Conservation (phyloP, 2,329 filamentous ascomycete genomes). For the Teratosphaeria zuluensis region DNA sequence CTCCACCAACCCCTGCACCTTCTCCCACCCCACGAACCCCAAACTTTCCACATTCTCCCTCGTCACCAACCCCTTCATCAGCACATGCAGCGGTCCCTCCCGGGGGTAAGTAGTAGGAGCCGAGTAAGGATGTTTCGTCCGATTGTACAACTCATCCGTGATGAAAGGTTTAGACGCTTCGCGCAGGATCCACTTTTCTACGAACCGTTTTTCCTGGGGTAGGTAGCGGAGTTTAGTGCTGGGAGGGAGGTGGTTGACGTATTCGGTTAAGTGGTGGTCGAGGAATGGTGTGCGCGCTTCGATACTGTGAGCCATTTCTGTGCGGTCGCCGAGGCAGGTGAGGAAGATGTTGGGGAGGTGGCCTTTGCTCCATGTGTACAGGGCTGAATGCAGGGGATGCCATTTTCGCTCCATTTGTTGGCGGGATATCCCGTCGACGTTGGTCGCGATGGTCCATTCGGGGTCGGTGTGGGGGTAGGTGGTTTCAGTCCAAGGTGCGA, state of each 20-base stretch:
- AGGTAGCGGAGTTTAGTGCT: conserved; percentile 5
- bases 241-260: conserved; percentile 30
- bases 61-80: conserved; percentile 12
- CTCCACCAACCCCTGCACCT: conserved; percentile 27
- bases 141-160: conserved; percentile 16
- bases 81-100: conserved; percentile 11
- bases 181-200: conserved; percentile 18
- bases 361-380: conserved; percentile 30
- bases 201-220: conserved; percentile 11
- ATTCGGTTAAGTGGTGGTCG: conserved; percentile 31
- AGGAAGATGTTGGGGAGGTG: conserved; percentile 32
- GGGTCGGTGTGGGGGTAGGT: conserved; percentile 22
- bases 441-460: conserved; percentile 26
- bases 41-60: conserved; percentile 17
- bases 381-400: conserved; percentile 34
- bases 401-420: conserved; percentile 17
- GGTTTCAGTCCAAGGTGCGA: conserved; percentile 25
- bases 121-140: conserved; percentile 16
- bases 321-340: conserved; percentile 35
- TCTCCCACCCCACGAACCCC: conserved; percentile 26
- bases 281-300: conserved; percentile 34
- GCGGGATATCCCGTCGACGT: conserved; percentile 16
- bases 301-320: conserved; percentile 36
- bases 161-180: conserved; percentile 18
- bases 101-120: conserved; percentile 14